phyloP scores from a whole-genome alignment of 2,329 filamentous ascomycete genomes.

The Pestalotiopsis sp. region DNA sequence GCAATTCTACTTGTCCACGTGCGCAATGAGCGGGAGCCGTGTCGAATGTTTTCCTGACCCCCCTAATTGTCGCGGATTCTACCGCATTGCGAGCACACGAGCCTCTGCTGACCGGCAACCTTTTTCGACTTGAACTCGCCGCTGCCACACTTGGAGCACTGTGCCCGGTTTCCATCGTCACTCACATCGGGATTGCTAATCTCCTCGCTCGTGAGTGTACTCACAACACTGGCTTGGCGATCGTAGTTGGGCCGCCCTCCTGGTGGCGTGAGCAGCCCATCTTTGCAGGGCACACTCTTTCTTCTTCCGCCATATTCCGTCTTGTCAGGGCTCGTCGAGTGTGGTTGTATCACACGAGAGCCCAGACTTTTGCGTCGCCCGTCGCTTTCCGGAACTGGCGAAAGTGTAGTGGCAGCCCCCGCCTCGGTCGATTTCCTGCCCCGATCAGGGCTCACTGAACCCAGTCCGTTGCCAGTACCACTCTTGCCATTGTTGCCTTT shows the following conservation, averaged over 20 bases:
- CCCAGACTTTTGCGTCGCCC: conserved; percentile 23
- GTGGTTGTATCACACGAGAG: background rate
- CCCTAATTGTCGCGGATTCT: conserved; percentile 31
- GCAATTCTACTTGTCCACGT: background rate
- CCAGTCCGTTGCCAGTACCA: background rate
- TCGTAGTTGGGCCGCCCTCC: background rate
- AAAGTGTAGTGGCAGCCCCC: background rate
- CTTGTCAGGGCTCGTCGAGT: background rate
- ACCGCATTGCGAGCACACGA: conserved; percentile 65
- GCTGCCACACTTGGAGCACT: conserved; percentile 61
- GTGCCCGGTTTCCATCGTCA: conserved; percentile 49
- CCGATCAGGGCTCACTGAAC: conserved; percentile 8
- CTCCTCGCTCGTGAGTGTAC: conserved; percentile 6
- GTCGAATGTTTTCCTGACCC: background rate
- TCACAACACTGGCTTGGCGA: conserved; percentile 4
- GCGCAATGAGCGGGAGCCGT: background rate
- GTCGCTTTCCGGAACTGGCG: conserved; percentile 16
- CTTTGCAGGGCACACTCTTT: conserved; percentile 20
- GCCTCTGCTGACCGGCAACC: conserved; percentile 52
- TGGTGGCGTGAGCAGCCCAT: conserved; percentile 6
- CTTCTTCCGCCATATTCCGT: conserved; percentile 20
- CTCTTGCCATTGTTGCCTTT: conserved; percentile 23
- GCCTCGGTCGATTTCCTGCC: conserved; percentile 8
- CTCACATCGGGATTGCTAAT: conserved; percentile 37
- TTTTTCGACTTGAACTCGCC: conserved; percentile 65